These are phyloP conservation scores for Apium graveolens DNA, from an alignment of 129 eudicot genomes.

Conservation along the genomic window DNA sequence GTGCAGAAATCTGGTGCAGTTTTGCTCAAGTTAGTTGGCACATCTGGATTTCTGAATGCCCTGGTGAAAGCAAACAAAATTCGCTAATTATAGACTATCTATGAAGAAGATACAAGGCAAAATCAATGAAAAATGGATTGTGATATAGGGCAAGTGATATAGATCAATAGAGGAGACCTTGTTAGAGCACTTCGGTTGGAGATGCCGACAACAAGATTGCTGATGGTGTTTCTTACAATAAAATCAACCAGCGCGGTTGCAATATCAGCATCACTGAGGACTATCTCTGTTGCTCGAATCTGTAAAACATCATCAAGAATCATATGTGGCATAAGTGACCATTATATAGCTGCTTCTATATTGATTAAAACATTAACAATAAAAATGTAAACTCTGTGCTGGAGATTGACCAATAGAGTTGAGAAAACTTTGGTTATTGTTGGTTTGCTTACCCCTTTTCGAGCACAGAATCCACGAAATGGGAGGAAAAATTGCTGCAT, in stretches of 20 bases:
- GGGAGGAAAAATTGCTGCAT: constrained; percentile 52
- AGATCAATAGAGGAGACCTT: constrained; percentile 29
- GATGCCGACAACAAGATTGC: constrained; percentile 43
- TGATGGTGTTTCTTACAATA: constrained; percentile 25
- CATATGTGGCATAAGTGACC: background rate
- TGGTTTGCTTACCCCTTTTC: constrained; percentile 55
- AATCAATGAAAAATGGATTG: background rate
- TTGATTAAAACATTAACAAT: background rate
- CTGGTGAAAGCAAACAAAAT: constrained; percentile 22
- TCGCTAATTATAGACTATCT: background rate
- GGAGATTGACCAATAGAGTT: background rate
- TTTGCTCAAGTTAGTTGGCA: constrained; percentile 35
- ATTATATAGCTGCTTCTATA: too few relatives aligned
- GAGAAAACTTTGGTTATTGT: background rate
- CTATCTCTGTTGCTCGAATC: constrained; percentile 51
- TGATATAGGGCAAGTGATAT: background rate
- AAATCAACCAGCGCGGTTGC: constrained; percentile 34
- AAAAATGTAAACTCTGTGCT: background rate
- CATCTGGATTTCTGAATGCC: constrained; percentile 46
- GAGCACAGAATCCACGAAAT: constrained; percentile 58
- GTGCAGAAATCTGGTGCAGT: constrained; percentile 46
- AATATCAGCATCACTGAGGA: constrained; percentile 42
- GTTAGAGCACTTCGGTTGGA: constrained; percentile 39
- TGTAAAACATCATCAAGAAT: constrained; percentile 13
- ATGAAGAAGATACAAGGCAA: background rate